These are phyloP conservation scores for Scheffersomyces ergatensis DNA, from an alignment of 805 yeast species.

Conservation along the genomic window DNA sequence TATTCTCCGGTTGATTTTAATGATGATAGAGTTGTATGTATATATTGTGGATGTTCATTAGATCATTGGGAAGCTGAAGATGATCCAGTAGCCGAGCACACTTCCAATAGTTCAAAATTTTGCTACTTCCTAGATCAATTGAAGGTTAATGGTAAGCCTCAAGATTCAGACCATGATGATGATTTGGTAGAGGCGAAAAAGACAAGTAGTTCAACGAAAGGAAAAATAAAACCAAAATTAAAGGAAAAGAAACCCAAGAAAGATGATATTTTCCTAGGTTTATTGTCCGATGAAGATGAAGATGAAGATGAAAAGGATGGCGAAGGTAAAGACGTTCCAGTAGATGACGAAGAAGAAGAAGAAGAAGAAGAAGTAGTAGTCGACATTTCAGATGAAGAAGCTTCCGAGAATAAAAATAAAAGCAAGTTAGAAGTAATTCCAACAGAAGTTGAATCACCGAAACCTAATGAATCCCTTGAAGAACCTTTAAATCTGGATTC, in stretches of 20 bases:
- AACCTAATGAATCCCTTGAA: too few relatives aligned
- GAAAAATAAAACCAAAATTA: background rate
- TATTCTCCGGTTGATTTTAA: constrained; percentile 24
- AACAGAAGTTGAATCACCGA: background rate
- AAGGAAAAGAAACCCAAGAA: background rate
- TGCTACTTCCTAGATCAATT: constrained; percentile 26
- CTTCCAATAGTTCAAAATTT: constrained; percentile 13
- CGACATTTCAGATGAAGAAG: background rate
- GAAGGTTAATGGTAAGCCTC: background rate
- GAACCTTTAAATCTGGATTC: too few relatives aligned
- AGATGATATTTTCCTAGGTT: background rate
- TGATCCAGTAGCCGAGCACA: constrained; percentile 61
- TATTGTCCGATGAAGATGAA: background rate
- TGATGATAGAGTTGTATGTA: constrained; percentile 34
- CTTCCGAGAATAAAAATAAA: too few relatives aligned
- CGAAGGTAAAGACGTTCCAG: too few relatives aligned
- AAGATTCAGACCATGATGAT: background rate
- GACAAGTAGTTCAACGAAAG: background rate
- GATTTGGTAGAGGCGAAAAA: background rate
- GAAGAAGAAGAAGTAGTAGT: background rate
- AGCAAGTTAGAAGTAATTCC: too few relatives aligned
- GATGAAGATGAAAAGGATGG: background rate
- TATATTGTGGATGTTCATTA: constrained; percentile 22
- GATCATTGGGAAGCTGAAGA: constrained; percentile 61
- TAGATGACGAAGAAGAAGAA: background rate